These are phyloP conservation scores for Umbelopsis vinacea DNA, from an alignment of 192 early-diverging fungal species.

Conservation along the genomic window DNA sequence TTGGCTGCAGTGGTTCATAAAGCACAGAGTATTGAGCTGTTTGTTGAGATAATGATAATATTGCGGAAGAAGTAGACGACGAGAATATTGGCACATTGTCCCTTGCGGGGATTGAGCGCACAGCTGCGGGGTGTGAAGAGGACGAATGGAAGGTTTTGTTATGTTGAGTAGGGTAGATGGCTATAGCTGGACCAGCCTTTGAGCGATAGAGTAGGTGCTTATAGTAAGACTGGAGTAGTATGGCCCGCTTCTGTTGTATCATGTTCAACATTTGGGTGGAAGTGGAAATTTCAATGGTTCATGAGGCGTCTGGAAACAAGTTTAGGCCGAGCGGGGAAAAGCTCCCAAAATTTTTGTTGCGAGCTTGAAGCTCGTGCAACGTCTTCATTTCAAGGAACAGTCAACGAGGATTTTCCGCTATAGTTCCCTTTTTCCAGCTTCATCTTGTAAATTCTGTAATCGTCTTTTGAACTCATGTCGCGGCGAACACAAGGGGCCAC, in stretches of 20 bases:
- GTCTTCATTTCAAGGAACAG: slow-evolving; percentile 22
- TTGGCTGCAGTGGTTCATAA: slow-evolving; percentile 4
- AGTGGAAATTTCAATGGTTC: not conserved
- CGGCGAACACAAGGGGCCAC: slow-evolving; percentile 13
- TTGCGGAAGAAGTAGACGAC: not conserved
- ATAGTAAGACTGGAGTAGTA: slow-evolving; percentile 14
- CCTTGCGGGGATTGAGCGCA: slow-evolving; percentile 19
- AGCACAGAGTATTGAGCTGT: slow-evolving; percentile 11
- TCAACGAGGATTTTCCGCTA: slow-evolving; percentile 13
- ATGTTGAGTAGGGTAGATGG: slow-evolving; percentile 14
- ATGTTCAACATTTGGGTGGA: slow-evolving; percentile 4
- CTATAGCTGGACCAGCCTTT: slow-evolving; percentile 13
- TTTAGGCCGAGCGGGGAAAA: not conserved
- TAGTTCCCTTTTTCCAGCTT: slow-evolving; percentile 5
- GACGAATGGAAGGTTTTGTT: slow-evolving; percentile 10
- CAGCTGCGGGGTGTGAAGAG: slow-evolving; percentile 22
- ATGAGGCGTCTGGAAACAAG: not conserved
- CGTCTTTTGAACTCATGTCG: slow-evolving; percentile 10
- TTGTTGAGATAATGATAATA: slow-evolving; percentile 22
- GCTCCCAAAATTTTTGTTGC: not conserved
- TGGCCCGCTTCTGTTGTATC: slow-evolving; percentile 18
- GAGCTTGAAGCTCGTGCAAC: slow-evolving; percentile 14
- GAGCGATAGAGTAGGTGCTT: slow-evolving; percentile 15
- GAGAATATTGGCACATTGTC: slow-evolving; percentile 9
- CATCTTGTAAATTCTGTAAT: not conserved